These are phyloP conservation scores for Sclerotinia spermophila DNA, from an alignment of 2,329 filamentous ascomycete genomes.

Conservation along the genomic window DNA sequence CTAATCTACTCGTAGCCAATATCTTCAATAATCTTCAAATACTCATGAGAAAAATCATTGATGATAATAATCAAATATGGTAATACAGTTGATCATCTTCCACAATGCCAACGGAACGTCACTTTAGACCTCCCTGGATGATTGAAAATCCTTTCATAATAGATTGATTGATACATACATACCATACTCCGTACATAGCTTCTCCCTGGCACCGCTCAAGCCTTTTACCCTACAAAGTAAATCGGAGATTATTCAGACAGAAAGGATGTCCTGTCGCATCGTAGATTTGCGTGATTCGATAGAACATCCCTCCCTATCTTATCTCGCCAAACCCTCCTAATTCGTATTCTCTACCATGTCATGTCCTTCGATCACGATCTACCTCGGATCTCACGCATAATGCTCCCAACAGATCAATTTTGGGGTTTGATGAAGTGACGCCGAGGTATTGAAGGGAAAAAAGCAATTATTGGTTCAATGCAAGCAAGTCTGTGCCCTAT, in stretches of 20 bases:
- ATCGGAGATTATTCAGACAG: not conserved
- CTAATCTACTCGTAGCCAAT: not conserved
- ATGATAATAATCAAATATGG: not conserved
- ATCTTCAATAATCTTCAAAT: not conserved
- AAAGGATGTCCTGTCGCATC: not conserved
- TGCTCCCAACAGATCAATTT: not conserved
- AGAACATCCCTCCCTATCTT: not conserved
- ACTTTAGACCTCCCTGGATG: not conserved
- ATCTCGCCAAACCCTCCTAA: conserved; percentile 8
- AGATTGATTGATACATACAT: too few species aligned
- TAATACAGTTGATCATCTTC: conserved; percentile 2
- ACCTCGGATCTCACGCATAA: not conserved
- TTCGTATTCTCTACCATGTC: not conserved
- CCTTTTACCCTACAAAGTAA: not conserved
- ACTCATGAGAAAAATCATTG: not conserved
- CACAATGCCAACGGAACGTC: not conserved
- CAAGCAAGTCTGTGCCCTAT: not conserved
- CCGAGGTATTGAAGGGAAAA: not conserved
- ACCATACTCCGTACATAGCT: too few species aligned
- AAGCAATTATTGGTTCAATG: conserved; percentile 11
- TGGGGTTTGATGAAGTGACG: not conserved
- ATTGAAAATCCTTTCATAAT: not conserved
- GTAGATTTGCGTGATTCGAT: too few species aligned
- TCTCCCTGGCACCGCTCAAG: not conserved
- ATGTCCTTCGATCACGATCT: not conserved